Conservation (phyloP, 1,284 basidiomycete genomes). For the Marasmius oreades region DNA sequence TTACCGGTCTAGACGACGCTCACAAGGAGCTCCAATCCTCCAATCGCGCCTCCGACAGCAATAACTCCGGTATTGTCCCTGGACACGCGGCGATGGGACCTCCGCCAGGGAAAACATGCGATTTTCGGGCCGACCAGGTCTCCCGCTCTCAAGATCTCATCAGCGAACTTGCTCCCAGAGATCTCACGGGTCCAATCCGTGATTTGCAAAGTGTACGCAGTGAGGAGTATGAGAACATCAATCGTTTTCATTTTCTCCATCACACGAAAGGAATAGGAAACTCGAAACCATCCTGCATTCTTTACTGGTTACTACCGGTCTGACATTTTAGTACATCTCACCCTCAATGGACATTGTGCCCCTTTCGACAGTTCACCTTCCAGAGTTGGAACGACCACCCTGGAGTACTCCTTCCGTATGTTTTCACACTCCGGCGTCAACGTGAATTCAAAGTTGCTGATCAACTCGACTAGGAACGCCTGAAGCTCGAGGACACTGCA, state of each 20-base stretch:
- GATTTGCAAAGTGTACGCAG: too few species aligned
- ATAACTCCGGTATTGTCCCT: not conserved
- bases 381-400: constrained; percentile 4
- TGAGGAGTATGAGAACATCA: too few species aligned
- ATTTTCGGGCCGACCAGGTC: too few species aligned
- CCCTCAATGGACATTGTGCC: constrained; percentile 3
- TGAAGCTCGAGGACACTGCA: constrained; percentile 11
- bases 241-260: too few species aligned
- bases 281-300: too few species aligned
- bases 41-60: not conserved
- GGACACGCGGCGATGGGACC: too few species aligned
- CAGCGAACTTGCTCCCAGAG: too few species aligned
- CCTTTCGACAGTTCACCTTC: constrained; percentile 8
- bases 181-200: too few species aligned
- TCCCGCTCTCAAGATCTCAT: too few species aligned
- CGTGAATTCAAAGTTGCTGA: constrained; percentile 11
- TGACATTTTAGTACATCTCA: not conserved
- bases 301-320: too few species aligned
- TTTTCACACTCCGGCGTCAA: constrained; percentile 4
- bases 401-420: constrained; percentile 2
- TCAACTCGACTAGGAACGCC: constrained; percentile 12
- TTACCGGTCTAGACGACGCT: not conserved
- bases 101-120: too few species aligned
- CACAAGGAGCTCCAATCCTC: not conserved
- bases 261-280: too few species aligned